These are phyloP conservation scores for Margaritispora aquatica DNA, from an alignment of 495 filamentous ascomycete species.

Conservation along the genomic window DNA sequence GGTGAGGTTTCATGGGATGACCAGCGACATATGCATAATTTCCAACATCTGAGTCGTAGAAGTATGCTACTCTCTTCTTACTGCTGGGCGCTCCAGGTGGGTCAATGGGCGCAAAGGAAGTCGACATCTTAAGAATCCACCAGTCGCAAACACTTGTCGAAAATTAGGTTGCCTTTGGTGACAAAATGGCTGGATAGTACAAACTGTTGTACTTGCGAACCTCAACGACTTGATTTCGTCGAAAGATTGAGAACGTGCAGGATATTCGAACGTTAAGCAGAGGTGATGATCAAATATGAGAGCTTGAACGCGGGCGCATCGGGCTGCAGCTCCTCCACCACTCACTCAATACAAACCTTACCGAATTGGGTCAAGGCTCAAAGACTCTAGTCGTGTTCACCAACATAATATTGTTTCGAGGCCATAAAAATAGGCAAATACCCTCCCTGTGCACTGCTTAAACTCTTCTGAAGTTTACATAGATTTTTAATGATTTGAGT, in stretches of 20 bases:
- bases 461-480: neutral
- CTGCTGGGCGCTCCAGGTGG: conserved; percentile 36
- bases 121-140: conserved; percentile 6
- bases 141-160: conserved; percentile 1
- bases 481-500: neutral
- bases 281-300: neutral
- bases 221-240: neutral
- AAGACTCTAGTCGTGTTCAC: too few relatives aligned
- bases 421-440: too few relatives aligned
- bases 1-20: conserved; percentile 99
- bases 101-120: conserved; percentile 44
- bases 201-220: neutral
- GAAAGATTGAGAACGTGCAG: neutral
- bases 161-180: neutral
- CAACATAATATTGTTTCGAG: too few relatives aligned
- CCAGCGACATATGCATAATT: conserved; percentile 97
- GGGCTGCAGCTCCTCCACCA: neutral
- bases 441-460: neutral
- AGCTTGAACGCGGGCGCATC: too few relatives aligned
- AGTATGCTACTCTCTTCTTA: conserved; percentile 84
- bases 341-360: neutral
- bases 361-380: neutral
- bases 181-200: neutral
- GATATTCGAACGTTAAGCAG: conserved; percentile 1
- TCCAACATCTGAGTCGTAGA: conserved; percentile 96